Conservation (phyloP, 148 eudicot species). For the Vaccinium myrtillus region DNA sequence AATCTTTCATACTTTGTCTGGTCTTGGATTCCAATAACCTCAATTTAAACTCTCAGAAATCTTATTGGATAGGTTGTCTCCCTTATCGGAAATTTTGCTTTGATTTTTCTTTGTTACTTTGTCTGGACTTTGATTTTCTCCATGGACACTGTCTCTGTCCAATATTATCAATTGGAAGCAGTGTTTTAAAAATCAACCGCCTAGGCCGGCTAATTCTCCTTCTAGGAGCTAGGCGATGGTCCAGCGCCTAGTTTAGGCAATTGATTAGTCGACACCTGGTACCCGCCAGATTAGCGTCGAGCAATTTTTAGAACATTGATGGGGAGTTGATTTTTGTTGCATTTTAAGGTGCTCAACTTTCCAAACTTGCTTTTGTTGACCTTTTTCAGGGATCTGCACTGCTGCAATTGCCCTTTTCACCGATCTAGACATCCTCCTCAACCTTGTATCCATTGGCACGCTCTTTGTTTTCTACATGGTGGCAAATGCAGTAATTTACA, state of each 20-base stretch:
- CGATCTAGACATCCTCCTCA: conserved; percentile 67
- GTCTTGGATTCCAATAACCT: background rate
- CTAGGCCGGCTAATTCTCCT: no score
- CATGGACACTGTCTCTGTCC: background rate
- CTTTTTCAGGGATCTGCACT: conserved; percentile 68
- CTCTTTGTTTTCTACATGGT: conserved; percentile 97
- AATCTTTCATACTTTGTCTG: background rate
- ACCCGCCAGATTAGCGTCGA: no score
- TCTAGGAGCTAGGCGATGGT: no score
- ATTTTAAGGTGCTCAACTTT: conserved; percentile 8
- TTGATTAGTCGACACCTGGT: no score
- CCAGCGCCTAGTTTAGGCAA: no score
- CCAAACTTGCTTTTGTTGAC: background rate
- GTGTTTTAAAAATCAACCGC: no score
- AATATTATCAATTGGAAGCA: background rate
- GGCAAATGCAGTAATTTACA: conserved; percentile 75
- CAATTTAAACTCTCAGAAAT: background rate
- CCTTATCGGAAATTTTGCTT: background rate
- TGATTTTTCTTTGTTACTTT: background rate
- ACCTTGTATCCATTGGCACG: conserved; percentile 83
- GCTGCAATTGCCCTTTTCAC: conserved; percentile 84
- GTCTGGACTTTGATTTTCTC: background rate
- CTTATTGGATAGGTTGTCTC: background rate
- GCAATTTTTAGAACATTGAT: no score
- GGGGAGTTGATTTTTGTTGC: background rate